Base-by-base conservation (phyloP, 768 basidiomycete genomes). In the Rhodotorula sphaerocarpa region DNA sequence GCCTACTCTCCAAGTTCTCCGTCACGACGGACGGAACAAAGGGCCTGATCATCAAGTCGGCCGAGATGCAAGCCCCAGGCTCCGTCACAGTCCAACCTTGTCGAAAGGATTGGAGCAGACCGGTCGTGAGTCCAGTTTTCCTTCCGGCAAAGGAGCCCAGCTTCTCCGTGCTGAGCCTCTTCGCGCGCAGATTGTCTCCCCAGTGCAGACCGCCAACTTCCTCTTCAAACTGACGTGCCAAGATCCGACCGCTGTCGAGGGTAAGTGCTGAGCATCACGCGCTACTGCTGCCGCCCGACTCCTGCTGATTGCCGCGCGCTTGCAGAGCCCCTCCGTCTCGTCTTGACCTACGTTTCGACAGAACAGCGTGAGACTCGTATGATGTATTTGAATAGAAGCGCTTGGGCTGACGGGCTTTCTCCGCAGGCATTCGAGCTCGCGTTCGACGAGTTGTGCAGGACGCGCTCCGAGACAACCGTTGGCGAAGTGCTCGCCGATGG, bases 1-100 rank as follows among this genome's bases (percentile, higher is more conserved):
- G 93, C 66, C 76, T 96, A 7, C 84, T 96, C 69, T 92, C 89
- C 6, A 87, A 86, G 73, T 97, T 93, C 73, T 90, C 88, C 0
- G 81, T 95, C 52, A 89, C 90, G 4, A 83, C 88, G 0, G 85
- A 86, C 48, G 84, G 83, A 27, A 80, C 83, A 63, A 86, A 90
- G 68, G 81, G 84, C 67, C 80, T 95, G n/a, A 85, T 88, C 42
- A 81, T 93, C 55, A 79, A 78, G 28, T 81, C 81, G 12, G 84
- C 83, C 0, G 77, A 77, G 21, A 75, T 90, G 27, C 79, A 80
- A n/a, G 65, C 63, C 4, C 53, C 61, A 1, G 23, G 16, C 9
- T 57, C 30, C 18, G 62, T 56, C 6, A 30, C 5, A 12, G 63
- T 61, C 54, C 61, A 63, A 80, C 80, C 55, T 75, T 77, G 39